Conservation (phyloP, 75 land plant genomes). For the Sequoiadendron giganteum region DNA sequence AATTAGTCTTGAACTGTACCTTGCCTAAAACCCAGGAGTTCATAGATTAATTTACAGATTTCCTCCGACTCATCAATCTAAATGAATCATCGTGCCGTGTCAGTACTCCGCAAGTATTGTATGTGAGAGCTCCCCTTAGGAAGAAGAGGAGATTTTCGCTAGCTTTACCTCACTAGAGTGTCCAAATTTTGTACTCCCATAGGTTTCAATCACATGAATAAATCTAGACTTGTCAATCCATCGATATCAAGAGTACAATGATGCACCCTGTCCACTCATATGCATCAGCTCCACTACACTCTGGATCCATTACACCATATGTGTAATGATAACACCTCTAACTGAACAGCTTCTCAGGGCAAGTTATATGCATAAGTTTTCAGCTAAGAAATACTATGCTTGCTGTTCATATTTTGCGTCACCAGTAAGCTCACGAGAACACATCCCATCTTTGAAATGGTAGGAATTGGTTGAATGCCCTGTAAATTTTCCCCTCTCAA, state of each 20-base stretch:
- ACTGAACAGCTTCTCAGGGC: neutral
- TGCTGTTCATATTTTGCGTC: neutral
- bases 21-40: neutral
- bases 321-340: neutral
- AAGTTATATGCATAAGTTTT: neutral
- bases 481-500: slow-evolving; percentile 3
- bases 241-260: neutral
- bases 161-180: neutral
- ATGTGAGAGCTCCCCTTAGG: neutral
- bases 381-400: neutral
- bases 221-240: neutral
- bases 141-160: neutral
- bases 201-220: neutral
- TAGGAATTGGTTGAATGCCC: slow-evolving; percentile 4
- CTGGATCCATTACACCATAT: neutral
- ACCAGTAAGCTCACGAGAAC: slow-evolving; percentile 17
- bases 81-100: neutral
- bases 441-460: slow-evolving; percentile 10
- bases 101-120: neutral
- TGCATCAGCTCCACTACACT: neutral
- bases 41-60: neutral
- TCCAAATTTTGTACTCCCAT: neutral
- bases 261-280: neutral
- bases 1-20: neutral
- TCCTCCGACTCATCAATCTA: neutral